Base-by-base conservation (phyloP, 2,329 filamentous ascomycete species). In the Sporothrix luriei region DNA sequence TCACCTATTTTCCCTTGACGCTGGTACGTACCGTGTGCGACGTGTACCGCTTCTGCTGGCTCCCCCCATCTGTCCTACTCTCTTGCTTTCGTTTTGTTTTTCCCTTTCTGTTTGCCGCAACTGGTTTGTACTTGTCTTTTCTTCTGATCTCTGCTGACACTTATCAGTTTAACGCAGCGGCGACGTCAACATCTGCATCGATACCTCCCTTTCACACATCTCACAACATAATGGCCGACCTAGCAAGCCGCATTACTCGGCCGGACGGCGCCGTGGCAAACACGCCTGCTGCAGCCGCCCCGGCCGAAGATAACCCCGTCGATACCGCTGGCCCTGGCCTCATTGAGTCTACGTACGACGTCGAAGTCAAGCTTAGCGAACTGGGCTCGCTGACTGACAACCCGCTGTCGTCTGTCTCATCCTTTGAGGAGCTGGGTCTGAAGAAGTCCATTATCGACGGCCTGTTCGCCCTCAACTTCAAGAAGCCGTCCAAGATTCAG, bases 401-500 rank as follows among this genome's bases (percentile, higher is more conserved):
- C 77, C 94, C 94, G 13, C 87, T 98, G 29, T 95, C 89, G 79
- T 97, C 94, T 3, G 90, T 90, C 65, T 90, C 90, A 74, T 88
- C 86, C 0, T 99, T 97, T 62, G 88, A 95, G 74, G 89, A 97
- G 73, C 87, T 98, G 69, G 89, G 91, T 74, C 84, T 99, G 10
- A 85, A 89, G 73, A 81, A 84, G 26, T 83, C 87, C 54, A 91
- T 98, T 73, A 86, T 94, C 68, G 88, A 92, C 74, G 93, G 93
- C 62, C 85, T 97, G 43, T 84, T 89, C 61, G 84, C 87, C 68
- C 91, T 98, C 86, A 91, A 91, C 81, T 98, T 97, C 84, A 87
- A 90, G 76, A 97, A 96, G 80, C 95, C 95, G 0, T 98, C 95
- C 69, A 99, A 99, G 83, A 97, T 99, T 74, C 95, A 99, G 82